Conservation (phyloP, 352 stramenopile genomes). For the Aphanomyces euteiches region DNA sequence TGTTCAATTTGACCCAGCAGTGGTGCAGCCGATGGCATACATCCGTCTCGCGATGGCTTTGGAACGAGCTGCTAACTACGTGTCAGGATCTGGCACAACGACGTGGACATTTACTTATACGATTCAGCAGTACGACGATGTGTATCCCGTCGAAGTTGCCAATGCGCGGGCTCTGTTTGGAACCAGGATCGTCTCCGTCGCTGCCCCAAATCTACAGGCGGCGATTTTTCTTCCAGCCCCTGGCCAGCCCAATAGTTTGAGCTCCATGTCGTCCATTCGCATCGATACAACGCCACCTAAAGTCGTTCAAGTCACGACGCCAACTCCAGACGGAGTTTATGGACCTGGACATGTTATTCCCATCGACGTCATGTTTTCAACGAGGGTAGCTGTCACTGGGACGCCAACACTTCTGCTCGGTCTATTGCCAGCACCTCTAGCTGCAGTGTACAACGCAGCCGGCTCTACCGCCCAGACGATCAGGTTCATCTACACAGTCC, state of each 20-base stretch:
- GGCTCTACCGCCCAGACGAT: constrained; percentile 42
- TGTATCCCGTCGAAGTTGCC: constrained; percentile 26
- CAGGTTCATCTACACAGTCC: constrained; percentile 54
- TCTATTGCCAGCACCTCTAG: constrained; percentile 30
- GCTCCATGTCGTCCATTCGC: constrained; percentile 58
- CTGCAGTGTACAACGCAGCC: constrained; percentile 2
- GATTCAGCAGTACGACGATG: constrained; percentile 27
- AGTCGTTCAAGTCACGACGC: constrained; percentile 47
- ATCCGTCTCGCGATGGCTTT: constrained; percentile 44
- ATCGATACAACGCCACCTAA: constrained; percentile 56
- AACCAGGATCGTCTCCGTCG: constrained; percentile 13
- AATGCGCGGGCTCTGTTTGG: constrained; percentile 35
- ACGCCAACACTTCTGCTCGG: constrained; percentile 43
- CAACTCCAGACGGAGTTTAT: constrained; percentile 51
- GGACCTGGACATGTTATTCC: constrained; percentile 50
- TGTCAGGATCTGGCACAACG: constrained; percentile 39
- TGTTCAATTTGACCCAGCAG: constrained; percentile 29
- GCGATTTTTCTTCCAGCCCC: constrained; percentile 46
- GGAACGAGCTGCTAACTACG: constrained; percentile 41
- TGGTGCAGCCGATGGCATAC: constrained; percentile 38
- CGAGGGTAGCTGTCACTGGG: constrained; percentile 48
- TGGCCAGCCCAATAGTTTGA: constrained; percentile 47
- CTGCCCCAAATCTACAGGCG: constrained; percentile 19
- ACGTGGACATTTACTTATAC: constrained; percentile 36
- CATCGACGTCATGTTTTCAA: constrained; percentile 48